Evolutionary conservation across 805 yeast genomes (phyloP).

Genomic region (Candida hispaniensis): DNA sequence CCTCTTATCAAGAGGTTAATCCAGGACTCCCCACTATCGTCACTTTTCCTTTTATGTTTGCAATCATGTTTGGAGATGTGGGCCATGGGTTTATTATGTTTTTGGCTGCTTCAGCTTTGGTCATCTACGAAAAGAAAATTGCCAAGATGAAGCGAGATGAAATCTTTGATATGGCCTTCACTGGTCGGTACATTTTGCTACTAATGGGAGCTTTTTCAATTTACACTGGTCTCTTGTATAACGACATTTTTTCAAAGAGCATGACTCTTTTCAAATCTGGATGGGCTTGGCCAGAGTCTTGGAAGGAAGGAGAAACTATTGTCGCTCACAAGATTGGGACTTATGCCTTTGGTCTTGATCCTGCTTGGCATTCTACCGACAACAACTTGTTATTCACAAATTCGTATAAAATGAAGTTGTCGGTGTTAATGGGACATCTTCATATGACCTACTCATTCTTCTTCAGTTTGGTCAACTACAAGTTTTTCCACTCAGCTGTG

Average conservation of each 20-base stretch:
- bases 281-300: conserved; percentile 83
- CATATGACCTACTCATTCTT: conserved; percentile 89
- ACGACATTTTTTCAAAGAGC: conserved; percentile 85
- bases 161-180: conserved; percentile 90
- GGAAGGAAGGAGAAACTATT: conserved; percentile 58
- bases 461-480: conserved; percentile 74
- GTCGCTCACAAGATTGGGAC: conserved; percentile 56
- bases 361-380: conserved; percentile 96
- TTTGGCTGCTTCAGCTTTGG: conserved; percentile 59
- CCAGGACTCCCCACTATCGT: conserved; percentile 92
- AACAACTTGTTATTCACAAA: conserved; percentile 82
- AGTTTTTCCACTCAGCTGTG: conserved; percentile 54
- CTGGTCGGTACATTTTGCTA: conserved; percentile 82
- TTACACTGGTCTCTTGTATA: conserved; percentile 89
- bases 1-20: conserved; percentile 87
- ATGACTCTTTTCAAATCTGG: conserved; percentile 82
- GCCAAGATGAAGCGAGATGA: conserved; percentile 71
- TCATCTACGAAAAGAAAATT: conserved; percentile 62
- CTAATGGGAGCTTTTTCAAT: conserved; percentile 93
- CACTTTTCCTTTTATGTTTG: conserved; percentile 97
- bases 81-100: conserved; percentile 89
- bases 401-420: conserved; percentile 94
- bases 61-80: conserved; percentile 97
- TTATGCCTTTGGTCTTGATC: conserved; percentile 81
- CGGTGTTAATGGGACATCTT: conserved; percentile 84